These are phyloP conservation scores for Metschnikowia rubicola DNA, from an alignment of 805 yeast genomes.

Conservation along the genomic window DNA sequence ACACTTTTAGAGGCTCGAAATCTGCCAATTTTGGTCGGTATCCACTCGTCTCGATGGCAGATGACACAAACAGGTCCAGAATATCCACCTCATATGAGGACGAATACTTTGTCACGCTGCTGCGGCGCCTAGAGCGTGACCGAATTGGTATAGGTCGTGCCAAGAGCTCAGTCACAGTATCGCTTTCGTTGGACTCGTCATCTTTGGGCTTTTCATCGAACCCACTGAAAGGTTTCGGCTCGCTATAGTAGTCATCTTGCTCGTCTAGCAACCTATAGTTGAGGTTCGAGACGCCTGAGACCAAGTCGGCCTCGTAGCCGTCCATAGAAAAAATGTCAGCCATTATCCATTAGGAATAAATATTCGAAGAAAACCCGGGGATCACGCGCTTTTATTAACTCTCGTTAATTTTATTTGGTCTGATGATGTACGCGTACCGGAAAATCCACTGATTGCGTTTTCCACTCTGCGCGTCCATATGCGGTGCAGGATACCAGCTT, in stretches of 20 bases:
- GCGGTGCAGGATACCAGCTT: too few relatives aligned
- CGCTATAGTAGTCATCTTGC: conserved; percentile 2
- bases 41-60: conserved; percentile 17
- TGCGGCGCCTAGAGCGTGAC: conserved; percentile 13
- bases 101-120: conserved; percentile 18
- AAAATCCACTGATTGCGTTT: too few relatives aligned
- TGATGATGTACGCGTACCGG: too few relatives aligned
- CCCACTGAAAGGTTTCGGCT: neutral
- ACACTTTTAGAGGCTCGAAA: conserved; percentile 69
- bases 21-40: conserved; percentile 39
- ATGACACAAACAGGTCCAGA: conserved; percentile 29
- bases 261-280: conserved; percentile 27
- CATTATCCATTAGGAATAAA: conserved; percentile 19
- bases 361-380: neutral
- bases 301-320: conserved; percentile 24
- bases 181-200: conserved; percentile 15
- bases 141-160: conserved; percentile 14
- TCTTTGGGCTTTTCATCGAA: neutral
- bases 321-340: conserved; percentile 37
- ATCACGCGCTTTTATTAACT: neutral
- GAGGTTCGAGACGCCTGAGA: conserved; percentile 16
- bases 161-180: conserved; percentile 16
- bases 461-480: too few relatives aligned
- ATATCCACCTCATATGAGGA: conserved; percentile 36
- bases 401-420: too few relatives aligned